Evolutionary conservation across 78 protist species (phyloP).

Genomic region (Bodo saltans): DNA sequence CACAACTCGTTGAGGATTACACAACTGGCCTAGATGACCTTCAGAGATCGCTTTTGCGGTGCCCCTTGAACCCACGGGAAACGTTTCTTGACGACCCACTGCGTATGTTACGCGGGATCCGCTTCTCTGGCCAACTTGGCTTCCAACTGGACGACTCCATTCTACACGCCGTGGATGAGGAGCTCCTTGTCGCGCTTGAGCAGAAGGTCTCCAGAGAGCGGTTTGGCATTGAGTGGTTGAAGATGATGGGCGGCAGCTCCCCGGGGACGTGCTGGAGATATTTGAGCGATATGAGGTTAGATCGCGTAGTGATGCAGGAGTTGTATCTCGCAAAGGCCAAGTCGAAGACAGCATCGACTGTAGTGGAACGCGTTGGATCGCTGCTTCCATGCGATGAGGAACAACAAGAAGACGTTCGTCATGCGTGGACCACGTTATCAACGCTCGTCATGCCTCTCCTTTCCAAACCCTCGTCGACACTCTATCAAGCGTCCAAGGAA

Average conservation of each 20-base stretch:
- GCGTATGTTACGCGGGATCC: slow-evolving; percentile 76
- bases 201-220: slow-evolving; percentile 67
- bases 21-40: slow-evolving; percentile 73
- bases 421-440: no score
- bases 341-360: no score
- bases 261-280: slow-evolving; percentile 10
- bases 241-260: slow-evolving; percentile 42
- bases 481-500: no score
- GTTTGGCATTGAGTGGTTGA: slow-evolving; percentile 59
- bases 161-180: slow-evolving; percentile 21
- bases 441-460: no score
- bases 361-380: no score
- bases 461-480: no score
- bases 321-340: no score
- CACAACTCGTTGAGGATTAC: slow-evolving; percentile 63
- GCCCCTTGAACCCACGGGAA: slow-evolving; percentile 76
- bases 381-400: no score
- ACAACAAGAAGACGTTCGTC: no score
- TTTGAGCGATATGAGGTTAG: not conserved
- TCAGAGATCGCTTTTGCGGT: slow-evolving; percentile 53
- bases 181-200: slow-evolving; percentile 44
- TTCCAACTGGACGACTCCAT: slow-evolving; percentile 51
- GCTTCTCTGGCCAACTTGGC: slow-evolving; percentile 75
- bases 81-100: slow-evolving; percentile 94
- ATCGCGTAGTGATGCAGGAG: no score